These are phyloP conservation scores for Lasiodiplodia theobromae DNA, from an alignment of 2,329 filamentous ascomycete species.

Conservation along the genomic window DNA sequence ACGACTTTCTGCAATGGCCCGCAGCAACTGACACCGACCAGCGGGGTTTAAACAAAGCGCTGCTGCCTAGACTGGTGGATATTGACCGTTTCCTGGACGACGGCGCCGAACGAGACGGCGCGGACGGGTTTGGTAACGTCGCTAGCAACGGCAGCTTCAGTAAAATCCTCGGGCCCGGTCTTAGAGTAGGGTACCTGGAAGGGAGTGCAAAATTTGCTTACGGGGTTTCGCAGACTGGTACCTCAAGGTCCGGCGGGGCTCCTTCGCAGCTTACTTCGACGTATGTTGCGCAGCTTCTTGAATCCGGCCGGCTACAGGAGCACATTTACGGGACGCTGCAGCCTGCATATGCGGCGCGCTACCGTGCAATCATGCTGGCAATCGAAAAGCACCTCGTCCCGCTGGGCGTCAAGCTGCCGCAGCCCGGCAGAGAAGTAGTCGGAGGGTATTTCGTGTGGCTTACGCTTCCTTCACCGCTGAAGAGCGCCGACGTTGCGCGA, in stretches of 20 bases:
- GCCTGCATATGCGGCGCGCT: conserved; percentile 63
- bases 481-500: conserved; percentile 63
- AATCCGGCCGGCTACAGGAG: conserved; percentile 58
- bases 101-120: conserved; percentile 53
- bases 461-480: conserved; percentile 62
- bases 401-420: conserved; percentile 63
- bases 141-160: conserved; percentile 89
- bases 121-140: conserved; percentile 76
- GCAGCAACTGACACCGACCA: conserved; percentile 40
- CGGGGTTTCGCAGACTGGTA: conserved; percentile 67
- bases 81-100: conserved; percentile 74
- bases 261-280: conserved; percentile 67
- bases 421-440: conserved; percentile 59
- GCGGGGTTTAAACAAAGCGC: conserved; percentile 49
- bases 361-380: conserved; percentile 63
- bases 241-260: conserved; percentile 64
- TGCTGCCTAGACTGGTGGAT: conserved; percentile 77
- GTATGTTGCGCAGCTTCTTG: conserved; percentile 62
- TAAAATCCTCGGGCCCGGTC: conserved; percentile 83
- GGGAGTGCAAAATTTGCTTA: conserved; percentile 68
- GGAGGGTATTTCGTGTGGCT: conserved; percentile 92
- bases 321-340: conserved; percentile 62
- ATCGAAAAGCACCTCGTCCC: conserved; percentile 68
- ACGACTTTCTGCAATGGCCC: conserved; percentile 89
- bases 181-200: conserved; percentile 89